Conservation (phyloP, 2,329 filamentous ascomycete species). For the Ophiostoma pallidulum region DNA sequence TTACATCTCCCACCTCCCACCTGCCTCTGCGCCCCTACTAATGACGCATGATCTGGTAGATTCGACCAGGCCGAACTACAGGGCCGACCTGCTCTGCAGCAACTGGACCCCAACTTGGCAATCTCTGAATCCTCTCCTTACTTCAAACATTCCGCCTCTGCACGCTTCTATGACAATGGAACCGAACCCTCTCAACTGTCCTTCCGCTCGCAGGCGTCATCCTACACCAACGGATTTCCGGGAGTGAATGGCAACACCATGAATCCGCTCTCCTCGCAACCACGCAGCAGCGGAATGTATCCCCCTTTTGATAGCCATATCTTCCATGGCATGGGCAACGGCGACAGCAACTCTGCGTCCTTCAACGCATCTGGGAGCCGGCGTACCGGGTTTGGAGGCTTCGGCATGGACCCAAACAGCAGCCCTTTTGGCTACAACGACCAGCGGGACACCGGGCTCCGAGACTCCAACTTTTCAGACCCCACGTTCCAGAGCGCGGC, state of each 20-base stretch:
- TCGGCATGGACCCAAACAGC: conserved; percentile 10
- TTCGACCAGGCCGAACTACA: conserved; percentile 6
- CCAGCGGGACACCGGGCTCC: conserved; percentile 7
- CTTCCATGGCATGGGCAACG: conserved; percentile 10
- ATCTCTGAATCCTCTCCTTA: conserved; percentile 3
- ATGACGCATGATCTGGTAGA: background rate
- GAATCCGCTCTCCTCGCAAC: conserved; percentile 9
- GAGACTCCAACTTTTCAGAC: conserved; percentile 9
- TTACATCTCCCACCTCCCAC: background rate
- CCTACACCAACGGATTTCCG: conserved; percentile 6
- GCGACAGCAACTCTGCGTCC: conserved; percentile 16
- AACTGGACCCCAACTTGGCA: conserved; percentile 15
- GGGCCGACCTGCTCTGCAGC: conserved; percentile 13
- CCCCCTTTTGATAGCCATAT: conserved; percentile 21
- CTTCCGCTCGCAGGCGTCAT: conserved; percentile 3
- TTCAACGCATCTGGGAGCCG: conserved; percentile 23
- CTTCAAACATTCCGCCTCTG: conserved; percentile 7
- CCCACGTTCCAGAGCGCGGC: background rate
- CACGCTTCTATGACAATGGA: conserved; percentile 10
- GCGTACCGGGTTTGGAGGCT: conserved; percentile 17
- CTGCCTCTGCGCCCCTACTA: no score
- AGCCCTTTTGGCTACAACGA: conserved; percentile 13
- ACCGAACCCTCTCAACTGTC: conserved; percentile 8
- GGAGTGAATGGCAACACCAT: conserved; percentile 5
- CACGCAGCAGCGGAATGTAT: conserved; percentile 15